Evolutionary conservation across 257 asterid species (phyloP).

Genomic region (Echium plantagineum): DNA sequence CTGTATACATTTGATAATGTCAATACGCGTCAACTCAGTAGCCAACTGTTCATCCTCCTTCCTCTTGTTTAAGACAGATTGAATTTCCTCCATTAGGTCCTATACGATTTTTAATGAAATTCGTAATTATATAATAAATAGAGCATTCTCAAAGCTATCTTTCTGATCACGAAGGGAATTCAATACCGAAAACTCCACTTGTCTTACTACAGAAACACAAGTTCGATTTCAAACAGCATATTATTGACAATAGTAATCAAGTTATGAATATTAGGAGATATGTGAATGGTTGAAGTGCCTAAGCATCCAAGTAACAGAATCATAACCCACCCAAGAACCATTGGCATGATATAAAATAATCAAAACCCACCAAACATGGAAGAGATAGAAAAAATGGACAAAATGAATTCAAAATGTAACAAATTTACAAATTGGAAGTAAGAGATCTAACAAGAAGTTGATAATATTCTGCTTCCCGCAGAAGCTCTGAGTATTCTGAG

Average conservation of each 20-base stretch:
- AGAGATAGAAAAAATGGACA: background rate
- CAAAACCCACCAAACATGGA: background rate
- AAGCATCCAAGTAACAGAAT: too few species aligned
- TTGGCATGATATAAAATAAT: conserved; percentile 3
- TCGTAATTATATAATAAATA: background rate
- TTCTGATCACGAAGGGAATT: too few species aligned
- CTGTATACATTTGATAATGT: conserved; percentile 89
- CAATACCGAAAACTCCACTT: too few species aligned
- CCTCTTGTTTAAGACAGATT: conserved; percentile 40
- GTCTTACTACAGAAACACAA: too few species aligned
- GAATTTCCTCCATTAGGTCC: conserved; percentile 70
- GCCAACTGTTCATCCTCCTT: conserved; percentile 74
- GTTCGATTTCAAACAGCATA: too few species aligned
- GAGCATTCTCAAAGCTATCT: too few species aligned
- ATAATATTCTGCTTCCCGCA: conserved; percentile 81
- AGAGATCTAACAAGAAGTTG: conserved; percentile 67
- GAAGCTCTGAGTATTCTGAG: conserved; percentile 55
- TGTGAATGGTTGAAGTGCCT: too few species aligned
- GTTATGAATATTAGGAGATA: too few species aligned
- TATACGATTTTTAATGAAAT: conserved; percentile 11
- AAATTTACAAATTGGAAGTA: background rate
- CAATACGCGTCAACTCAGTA: conserved; percentile 73
- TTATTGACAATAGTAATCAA: too few species aligned
- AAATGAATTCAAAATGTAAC: background rate
- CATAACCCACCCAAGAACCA: background rate